Conservation (phyloP, 176 grass and related monocot genomes). For the Oryza coarctata region DNA sequence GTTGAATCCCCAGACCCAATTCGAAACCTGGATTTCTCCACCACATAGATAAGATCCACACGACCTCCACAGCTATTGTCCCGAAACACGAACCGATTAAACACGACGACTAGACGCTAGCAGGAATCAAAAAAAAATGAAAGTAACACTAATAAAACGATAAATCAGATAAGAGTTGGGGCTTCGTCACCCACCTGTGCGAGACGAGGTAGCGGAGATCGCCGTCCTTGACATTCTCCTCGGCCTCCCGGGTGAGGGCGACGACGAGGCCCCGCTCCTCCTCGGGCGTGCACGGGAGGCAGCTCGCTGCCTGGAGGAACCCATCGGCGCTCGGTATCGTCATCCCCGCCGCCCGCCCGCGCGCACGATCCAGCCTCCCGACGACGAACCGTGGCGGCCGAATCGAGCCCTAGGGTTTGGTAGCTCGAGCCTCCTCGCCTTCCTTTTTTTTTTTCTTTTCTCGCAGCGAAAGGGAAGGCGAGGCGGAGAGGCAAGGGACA, state of each 20-base stretch:
- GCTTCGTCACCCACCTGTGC: conserved; percentile 38
- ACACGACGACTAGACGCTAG: background rate
- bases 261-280: conserved; percentile 66
- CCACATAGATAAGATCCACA: conserved; percentile 14
- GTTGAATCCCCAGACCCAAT: background rate
- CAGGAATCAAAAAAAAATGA: background rate
- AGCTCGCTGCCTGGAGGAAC: conserved; percentile 64
- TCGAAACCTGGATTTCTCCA: background rate
- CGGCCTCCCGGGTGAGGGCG: conserved; percentile 52
- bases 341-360: conserved; percentile 36
- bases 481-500: background rate
- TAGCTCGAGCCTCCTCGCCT: background rate
- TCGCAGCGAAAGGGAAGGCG: background rate
- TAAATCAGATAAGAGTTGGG: background rate
- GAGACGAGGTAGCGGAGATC: conserved; percentile 87
- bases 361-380: background rate
- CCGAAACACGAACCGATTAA: background rate
- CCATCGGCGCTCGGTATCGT: conserved; percentile 78
- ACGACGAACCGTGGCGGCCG: too few species aligned
- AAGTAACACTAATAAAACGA: background rate
- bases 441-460: background rate
- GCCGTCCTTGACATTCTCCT: conserved; percentile 74
- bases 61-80: background rate
- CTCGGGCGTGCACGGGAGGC: conserved; percentile 73
- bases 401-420: background rate